These are phyloP conservation scores for Salix suchowensis DNA, from an alignment of 345 rosid species.

Conservation along the genomic window DNA sequence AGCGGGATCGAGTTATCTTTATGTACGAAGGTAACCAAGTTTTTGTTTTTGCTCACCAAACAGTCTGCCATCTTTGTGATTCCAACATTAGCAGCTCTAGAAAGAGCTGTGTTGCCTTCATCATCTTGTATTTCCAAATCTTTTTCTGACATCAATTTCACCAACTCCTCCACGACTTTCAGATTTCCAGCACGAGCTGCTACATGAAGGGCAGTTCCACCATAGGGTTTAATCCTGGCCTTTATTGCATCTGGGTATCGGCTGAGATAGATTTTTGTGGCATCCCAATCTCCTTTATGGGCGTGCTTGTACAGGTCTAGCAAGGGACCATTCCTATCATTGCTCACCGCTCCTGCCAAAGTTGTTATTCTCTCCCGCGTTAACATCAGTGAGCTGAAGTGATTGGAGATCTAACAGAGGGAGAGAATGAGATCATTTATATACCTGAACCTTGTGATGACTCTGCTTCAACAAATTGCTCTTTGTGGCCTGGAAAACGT, in stretches of 20 bases:
- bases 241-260: not conserved
- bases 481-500: too few relatives aligned
- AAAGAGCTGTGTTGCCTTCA: not conserved
- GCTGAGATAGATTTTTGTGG: not conserved
- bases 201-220: not conserved
- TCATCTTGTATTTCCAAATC: not conserved
- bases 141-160: not conserved
- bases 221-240: not conserved
- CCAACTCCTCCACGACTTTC: not conserved
- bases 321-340: too few relatives aligned
- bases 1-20: not conserved
- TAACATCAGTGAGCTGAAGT: too few relatives aligned
- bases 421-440: too few relatives aligned
- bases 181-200: not conserved
- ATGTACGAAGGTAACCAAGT: not conserved
- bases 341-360: too few relatives aligned
- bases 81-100: not conserved
- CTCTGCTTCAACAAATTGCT: too few relatives aligned
- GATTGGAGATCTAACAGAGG: too few relatives aligned
- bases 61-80: not conserved
- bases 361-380: too few relatives aligned
- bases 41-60: not conserved
- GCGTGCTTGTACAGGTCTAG: not conserved
- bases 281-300: not conserved
- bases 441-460: too few relatives aligned